Base-by-base conservation (phyloP, 805 yeast genomes). In the Lipomyces sp. region DNA sequence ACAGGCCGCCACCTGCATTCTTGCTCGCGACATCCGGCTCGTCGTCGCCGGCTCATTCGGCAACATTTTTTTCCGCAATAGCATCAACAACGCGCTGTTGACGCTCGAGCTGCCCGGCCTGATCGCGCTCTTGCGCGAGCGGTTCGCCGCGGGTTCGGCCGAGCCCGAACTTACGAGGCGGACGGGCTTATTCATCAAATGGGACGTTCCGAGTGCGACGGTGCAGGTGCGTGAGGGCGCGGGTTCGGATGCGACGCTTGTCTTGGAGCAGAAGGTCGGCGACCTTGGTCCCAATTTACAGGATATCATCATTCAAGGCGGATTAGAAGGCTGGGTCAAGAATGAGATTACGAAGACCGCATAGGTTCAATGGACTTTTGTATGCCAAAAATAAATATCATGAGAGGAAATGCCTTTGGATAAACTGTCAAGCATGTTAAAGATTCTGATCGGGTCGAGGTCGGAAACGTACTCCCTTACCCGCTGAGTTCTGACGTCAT, bases 21-120 rank as follows among this genome's bases (percentile, higher is more conserved):
- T 93, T 59, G 98, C 98, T 37, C 81, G 95, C 64, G 98, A 89
- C 59, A 88, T 93, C 78, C 81, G 82, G 61, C 74, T 93, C 60
- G 95, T 93, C 21, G 96, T 95, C 52, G 86, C 96, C 13, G 99
- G 99, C 31, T 91, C 98, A 1, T 93, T 93, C 66, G 96, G 97
- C 64, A 95, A 93, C 74, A 93, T 91, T 63, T 93, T 93, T 72
- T 84, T 90, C 49, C 81, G 99, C 74, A 93, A 93, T 75, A 82
- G 95, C 51, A 93, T 95, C 70, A 93, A 93, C 76, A 93, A 93
- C 68, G 99, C 98, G 1, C 75, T 93, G 51, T 74, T 93, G 64
- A 91, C 98, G 1, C 76, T 93, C 61, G 98, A 93, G 70, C 85
- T 93, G 55, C 99, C 99, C 36, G 84, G 82, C 14, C 76, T 93